Evolutionary conservation across 345 rosid species (phyloP).

Genomic region (Eutrema japonicum): DNA sequence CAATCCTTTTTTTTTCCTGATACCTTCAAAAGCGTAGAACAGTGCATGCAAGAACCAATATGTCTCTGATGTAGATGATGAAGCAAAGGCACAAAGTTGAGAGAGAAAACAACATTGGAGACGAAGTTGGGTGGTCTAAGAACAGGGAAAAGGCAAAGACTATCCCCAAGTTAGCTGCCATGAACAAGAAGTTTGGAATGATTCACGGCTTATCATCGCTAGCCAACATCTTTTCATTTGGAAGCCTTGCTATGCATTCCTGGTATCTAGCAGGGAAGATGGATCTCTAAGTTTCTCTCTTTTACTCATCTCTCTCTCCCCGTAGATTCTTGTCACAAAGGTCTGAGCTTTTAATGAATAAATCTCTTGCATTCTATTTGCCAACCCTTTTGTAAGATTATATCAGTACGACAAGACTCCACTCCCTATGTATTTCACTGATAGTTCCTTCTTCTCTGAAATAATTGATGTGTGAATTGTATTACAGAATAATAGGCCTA

Average conservation of each 20-base stretch:
- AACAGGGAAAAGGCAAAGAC: constrained; percentile 76
- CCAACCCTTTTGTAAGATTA: constrained; percentile 10
- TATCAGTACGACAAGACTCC: not conserved
- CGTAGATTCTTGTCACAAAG: constrained; percentile 4
- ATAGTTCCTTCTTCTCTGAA: not conserved
- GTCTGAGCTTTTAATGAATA: constrained; percentile 29
- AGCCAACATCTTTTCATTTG: constrained; percentile 89
- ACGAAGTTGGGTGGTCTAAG: constrained; percentile 89
- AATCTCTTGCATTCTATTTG: constrained; percentile 11
- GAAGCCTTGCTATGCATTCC: constrained; percentile 94
- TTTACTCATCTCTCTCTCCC: not conserved
- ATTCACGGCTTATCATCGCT: constrained; percentile 95
- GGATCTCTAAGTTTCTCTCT: constrained; percentile 53
- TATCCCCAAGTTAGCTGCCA: constrained; percentile 88
- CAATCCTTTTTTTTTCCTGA: not conserved
- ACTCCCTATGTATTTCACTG: not conserved
- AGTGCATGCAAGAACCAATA: not conserved
- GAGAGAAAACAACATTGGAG: constrained; percentile 76
- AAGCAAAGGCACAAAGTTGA: constrained; percentile 97
- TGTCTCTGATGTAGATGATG: constrained; percentile 70
- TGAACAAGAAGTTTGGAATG: constrained; percentile 99
- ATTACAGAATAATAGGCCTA: constrained; percentile 19
- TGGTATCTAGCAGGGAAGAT: constrained; percentile 97
- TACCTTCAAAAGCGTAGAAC: not conserved
- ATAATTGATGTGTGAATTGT: constrained; percentile 13